phyloP scores from a whole-genome alignment of 176 grass and related monocot species.

The Musa schizocarpa region DNA sequence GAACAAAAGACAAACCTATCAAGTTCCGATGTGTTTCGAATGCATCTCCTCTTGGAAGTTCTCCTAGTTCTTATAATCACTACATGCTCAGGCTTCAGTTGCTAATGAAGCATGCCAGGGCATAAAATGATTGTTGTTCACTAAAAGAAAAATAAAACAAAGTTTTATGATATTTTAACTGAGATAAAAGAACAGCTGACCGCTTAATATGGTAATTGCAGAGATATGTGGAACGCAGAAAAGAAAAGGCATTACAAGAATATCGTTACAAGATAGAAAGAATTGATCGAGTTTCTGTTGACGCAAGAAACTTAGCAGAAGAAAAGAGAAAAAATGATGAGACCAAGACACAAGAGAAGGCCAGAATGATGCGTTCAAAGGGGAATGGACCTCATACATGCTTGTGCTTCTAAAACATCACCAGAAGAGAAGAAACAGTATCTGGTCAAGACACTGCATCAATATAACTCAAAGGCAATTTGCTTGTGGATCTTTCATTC shows the following conservation, averaged over 20 bases:
- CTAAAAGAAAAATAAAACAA: not conserved
- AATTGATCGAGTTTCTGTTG: slow-evolving; percentile 49
- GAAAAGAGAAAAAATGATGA: slow-evolving; percentile 64
- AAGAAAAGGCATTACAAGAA: slow-evolving; percentile 36
- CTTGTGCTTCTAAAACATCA: not conserved
- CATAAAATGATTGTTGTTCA: not conserved
- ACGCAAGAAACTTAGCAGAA: slow-evolving; percentile 45
- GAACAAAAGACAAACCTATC: no score
- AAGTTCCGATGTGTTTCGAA: not conserved
- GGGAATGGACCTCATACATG: slow-evolving; percentile 32
- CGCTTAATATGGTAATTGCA: slow-evolving; percentile 33
- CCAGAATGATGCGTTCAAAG: slow-evolving; percentile 37
- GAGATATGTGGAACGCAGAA: slow-evolving; percentile 37
- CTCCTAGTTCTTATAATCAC: not conserved
- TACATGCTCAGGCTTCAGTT: not conserved
- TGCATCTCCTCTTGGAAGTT: not conserved
- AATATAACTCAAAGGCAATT: not conserved
- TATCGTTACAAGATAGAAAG: slow-evolving; percentile 46
- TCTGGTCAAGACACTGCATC: not conserved
- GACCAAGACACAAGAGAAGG: slow-evolving; percentile 53
- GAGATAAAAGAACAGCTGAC: slow-evolving; percentile 2
- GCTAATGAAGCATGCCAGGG: not conserved
- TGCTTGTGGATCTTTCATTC: not conserved
- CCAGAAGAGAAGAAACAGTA: not conserved
- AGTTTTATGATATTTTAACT: not conserved